Percentiles rank a stretch among this genome's conserved stretches.
Evolutionary conservation across 2,329 filamentous ascomycete genomes (phyloP).

Genomic region (Aspergillus ruber): DNA sequence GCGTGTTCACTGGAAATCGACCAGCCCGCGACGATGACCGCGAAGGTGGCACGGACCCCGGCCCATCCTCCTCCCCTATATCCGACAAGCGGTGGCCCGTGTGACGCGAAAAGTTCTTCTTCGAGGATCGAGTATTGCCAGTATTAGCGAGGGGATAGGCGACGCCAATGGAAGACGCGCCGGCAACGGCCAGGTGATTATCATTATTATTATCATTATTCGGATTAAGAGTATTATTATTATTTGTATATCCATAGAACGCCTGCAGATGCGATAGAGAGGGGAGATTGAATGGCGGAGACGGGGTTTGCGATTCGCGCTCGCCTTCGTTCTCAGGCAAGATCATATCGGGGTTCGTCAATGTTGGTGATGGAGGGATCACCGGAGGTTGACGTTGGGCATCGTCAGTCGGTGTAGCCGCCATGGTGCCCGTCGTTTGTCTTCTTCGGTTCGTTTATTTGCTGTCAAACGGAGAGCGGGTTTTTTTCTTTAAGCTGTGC

Average conservation of each 20-base stretch:
- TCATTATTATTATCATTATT: not conserved
- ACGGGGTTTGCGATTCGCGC: constrained; percentile 43
- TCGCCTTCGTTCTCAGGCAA: constrained; percentile 64
- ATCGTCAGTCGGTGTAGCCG: too few species aligned
- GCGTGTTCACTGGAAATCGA: constrained; percentile 4
- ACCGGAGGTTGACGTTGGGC: constrained; percentile 11
- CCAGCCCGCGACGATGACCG: constrained; percentile 17
- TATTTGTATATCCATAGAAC: constrained; percentile 19
- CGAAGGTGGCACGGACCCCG: constrained; percentile 1
- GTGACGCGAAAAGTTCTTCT: constrained; percentile 28
- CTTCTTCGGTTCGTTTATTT: too few species aligned
- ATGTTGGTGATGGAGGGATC: constrained; percentile 67
- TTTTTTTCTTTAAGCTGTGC: too few species aligned
- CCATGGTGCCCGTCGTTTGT: too few species aligned
- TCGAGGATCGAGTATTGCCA: constrained; percentile 11
- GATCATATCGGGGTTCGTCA: constrained; percentile 94
- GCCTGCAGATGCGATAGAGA: constrained; percentile 38
- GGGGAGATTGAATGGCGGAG: constrained; percentile 46
- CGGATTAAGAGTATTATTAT: not conserved
- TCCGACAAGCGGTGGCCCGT: constrained; percentile 39
- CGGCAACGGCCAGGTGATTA: not conserved
- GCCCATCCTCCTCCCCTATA: constrained; percentile 39
- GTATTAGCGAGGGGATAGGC: not conserved
- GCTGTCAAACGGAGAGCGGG: too few species aligned
- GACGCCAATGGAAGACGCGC: constrained; percentile 2